These are phyloP conservation scores for Microbotryum scabiosae DNA, from an alignment of 1,284 basidiomycete species.

Conservation along the genomic window DNA sequence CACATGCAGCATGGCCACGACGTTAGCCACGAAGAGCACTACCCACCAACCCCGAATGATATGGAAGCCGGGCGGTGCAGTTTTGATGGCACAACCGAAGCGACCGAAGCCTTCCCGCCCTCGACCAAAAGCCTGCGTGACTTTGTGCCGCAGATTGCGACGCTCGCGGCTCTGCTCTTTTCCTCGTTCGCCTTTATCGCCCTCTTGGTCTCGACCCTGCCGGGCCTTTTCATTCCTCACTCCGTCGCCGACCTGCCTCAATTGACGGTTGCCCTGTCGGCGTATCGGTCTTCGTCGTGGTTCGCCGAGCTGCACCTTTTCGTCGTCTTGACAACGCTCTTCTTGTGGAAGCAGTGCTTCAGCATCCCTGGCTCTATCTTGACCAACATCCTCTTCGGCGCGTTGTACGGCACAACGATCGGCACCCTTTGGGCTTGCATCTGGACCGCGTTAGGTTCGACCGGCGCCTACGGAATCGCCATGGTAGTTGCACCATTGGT, in stretches of 20 bases:
- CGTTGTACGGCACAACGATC: slow-evolving; percentile 32
- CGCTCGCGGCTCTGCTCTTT: slow-evolving; percentile 32
- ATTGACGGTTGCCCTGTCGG: slow-evolving; percentile 16
- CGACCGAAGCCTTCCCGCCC: neutral
- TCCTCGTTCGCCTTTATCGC: slow-evolving; percentile 31
- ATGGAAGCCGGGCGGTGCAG: neutral
- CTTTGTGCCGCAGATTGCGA: slow-evolving; percentile 31
- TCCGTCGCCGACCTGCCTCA: slow-evolving; percentile 27
- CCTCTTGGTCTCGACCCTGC: slow-evolving; percentile 24
- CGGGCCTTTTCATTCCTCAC: slow-evolving; percentile 28
- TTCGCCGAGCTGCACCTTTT: slow-evolving; percentile 29
- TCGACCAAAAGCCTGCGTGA: slow-evolving; percentile 14
- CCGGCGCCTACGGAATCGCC: slow-evolving; percentile 30
- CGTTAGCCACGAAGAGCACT: neutral
- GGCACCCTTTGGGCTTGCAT: slow-evolving; percentile 28
- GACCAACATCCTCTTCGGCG: slow-evolving; percentile 36
- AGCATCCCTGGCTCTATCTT: slow-evolving; percentile 36
- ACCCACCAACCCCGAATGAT: slow-evolving; percentile 4
- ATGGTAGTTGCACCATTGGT: slow-evolving; percentile 27
- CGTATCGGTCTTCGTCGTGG: slow-evolving; percentile 25
- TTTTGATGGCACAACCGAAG: neutral
- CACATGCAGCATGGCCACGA: neutral
- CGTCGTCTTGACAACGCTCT: slow-evolving; percentile 30
- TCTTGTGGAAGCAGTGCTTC: slow-evolving; percentile 38
- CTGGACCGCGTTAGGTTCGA: slow-evolving; percentile 29